These are phyloP conservation scores for Coniochaeta pulveracea DNA, from an alignment of 2,329 filamentous ascomycete species.

Conservation along the genomic window DNA sequence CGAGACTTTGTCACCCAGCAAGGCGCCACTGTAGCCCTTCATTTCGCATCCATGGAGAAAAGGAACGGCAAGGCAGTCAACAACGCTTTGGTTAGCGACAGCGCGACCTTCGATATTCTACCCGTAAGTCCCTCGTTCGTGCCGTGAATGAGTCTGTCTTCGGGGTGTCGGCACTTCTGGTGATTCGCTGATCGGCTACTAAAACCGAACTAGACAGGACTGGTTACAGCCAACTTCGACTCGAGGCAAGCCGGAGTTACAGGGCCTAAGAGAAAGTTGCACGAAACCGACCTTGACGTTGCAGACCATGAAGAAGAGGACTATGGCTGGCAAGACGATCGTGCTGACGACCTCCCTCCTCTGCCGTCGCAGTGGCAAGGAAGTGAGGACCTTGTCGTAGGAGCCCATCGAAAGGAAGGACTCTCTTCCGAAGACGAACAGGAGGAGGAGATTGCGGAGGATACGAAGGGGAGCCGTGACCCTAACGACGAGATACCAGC, in stretches of 20 bases:
- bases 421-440: conserved; percentile 27
- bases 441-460: neutral
- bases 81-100: conserved; percentile 25
- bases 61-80: conserved; percentile 39
- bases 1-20: conserved; percentile 57
- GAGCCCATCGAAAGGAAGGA: conserved; percentile 19
- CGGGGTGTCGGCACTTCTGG: neutral
- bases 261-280: conserved; percentile 52
- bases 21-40: conserved; percentile 33
- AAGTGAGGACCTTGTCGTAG: conserved; percentile 50
- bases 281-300: conserved; percentile 47
- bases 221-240: conserved; percentile 29
- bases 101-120: conserved; percentile 38
- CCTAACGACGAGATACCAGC: conserved; percentile 3
- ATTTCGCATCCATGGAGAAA: conserved; percentile 56
- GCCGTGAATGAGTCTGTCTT: too few relatives aligned
- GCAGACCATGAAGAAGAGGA: conserved; percentile 56
- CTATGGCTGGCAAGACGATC: conserved; percentile 61
- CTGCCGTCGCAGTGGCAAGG: conserved; percentile 58
- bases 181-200: conserved; percentile 1
- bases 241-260: conserved; percentile 18
- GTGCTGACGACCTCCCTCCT: conserved; percentile 47
- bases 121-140: conserved; percentile 23
- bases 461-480: neutral
- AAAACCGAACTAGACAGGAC: conserved; percentile 25